Base-by-base conservation (phyloP, 495 filamentous ascomycete genomes). In the Opeltia flavorubescens region DNA sequence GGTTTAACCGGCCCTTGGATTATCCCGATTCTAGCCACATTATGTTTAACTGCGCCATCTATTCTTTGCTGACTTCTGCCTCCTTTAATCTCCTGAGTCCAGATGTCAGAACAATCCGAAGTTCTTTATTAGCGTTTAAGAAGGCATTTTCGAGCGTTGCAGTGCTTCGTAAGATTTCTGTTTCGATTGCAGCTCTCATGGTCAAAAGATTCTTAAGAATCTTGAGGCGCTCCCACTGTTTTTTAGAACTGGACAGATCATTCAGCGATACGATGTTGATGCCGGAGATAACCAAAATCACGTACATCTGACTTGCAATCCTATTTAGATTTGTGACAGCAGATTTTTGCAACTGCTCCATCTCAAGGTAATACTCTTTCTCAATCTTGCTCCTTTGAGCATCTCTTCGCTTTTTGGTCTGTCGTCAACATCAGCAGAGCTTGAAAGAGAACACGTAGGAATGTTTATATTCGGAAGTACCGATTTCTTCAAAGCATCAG, bases 381-480 rank as follows among this genome's bases (percentile, higher is more conserved):
- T 53, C 49, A n/a, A 65, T 51, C 15, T 41, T 30, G 15, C 48
- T 57, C 3, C 57, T 50, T 26, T 50, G 52, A 18, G 26, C 26
- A 17, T 59, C 55, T 21, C 58, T 58, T 15, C 50, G 49, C 27
- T 46, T 54, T 15, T 51, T 58, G n/a, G 44, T 42, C 63, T 66
- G 43, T n/a, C 23, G 21, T 4, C 6, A 21, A 41, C 9, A 21
- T 41, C 21, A 41, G 38, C 18, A 0, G 20, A 15, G 38, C 4
- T 21, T 25, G 12, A 21, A 9, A 41, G 5, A 17, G 38, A 41
- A 12, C 38, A 31, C n/a, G n/a, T n/a, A n/a, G n/a, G n/a, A n/a
- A n/a, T n/a, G n/a, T n/a, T n/a, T n/a, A n/a, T n/a, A n/a, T n/a
- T n/a, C 8, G 42, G 20, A 2, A 30, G 15, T 21, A 51, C 47